Conservation (phyloP, 2,329 filamentous ascomycete genomes). For the Fusarium penzigii region DNA sequence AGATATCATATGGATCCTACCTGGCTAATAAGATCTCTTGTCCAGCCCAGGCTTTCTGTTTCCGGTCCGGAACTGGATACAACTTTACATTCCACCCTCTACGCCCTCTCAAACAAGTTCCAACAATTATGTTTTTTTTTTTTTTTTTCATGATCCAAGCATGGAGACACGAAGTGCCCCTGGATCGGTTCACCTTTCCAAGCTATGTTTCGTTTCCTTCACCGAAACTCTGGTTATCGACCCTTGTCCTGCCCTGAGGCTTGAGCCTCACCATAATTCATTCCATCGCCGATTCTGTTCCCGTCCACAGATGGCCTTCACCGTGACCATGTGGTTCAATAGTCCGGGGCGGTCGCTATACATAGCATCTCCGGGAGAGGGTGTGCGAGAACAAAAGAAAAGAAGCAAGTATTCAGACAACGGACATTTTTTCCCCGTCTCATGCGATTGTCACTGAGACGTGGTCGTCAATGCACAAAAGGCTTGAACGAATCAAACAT, state of each 20-base stretch:
- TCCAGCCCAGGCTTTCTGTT: constrained; percentile 23
- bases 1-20: constrained; percentile 17
- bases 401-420: constrained; percentile 1
- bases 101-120: constrained; percentile 8
- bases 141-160: neutral
- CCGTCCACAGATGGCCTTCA: constrained; percentile 20
- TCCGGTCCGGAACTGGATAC: constrained; percentile 25
- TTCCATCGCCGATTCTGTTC: constrained; percentile 9
- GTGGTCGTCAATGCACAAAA: too few relatives aligned
- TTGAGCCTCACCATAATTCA: constrained; percentile 17
- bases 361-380: neutral
- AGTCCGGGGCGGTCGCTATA: too few relatives aligned
- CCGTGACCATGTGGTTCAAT: constrained; percentile 24
- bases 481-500: constrained; percentile 28
- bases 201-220: constrained; percentile 6
- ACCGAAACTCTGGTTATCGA: constrained; percentile 5
- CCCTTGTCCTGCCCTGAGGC: constrained; percentile 5
- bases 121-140: too few relatives aligned
- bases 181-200: constrained; percentile 1
- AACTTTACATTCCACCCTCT: constrained; percentile 9
- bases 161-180: neutral
- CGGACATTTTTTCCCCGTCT: too few relatives aligned
- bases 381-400: constrained; percentile 14
- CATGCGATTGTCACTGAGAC: too few relatives aligned
- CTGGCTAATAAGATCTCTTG: constrained; percentile 24